Percentiles rank a stretch among this genome's conserved stretches.
Evolutionary conservation across 148 eudicot genomes (phyloP).

Genomic region (Dysphania ambrosioides): DNA sequence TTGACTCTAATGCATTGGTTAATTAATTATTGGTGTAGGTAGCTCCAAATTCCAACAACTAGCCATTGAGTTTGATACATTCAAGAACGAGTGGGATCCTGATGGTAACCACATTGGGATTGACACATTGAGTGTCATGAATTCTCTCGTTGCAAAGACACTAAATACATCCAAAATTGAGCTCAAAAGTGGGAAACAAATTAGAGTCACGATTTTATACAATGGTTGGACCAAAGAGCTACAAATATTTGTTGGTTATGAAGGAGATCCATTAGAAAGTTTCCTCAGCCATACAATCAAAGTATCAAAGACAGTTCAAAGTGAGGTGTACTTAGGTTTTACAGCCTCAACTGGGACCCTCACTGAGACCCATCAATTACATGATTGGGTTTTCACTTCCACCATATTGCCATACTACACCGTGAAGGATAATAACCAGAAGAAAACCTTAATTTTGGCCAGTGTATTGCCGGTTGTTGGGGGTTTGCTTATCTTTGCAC

Average conservation of each 20-base stretch:
- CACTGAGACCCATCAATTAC: conserved; percentile 50
- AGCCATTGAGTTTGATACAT: conserved; percentile 61
- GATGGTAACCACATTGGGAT: conserved; percentile 59
- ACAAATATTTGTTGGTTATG: conserved; percentile 42
- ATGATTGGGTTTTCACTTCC: conserved; percentile 57
- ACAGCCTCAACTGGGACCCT: conserved; percentile 60
- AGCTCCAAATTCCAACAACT: conserved; percentile 21
- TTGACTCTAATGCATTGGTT: background rate
- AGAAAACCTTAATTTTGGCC: conserved; percentile 18
- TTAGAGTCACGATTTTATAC: conserved; percentile 44
- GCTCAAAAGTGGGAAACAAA: conserved; percentile 51
- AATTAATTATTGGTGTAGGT: conserved; percentile 10
- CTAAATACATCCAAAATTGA: conserved; percentile 37
- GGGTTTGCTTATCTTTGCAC: conserved; percentile 15
- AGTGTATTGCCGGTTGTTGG: conserved; percentile 35
- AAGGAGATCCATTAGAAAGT: conserved; percentile 33
- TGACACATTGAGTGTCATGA: conserved; percentile 39
- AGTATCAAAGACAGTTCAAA: conserved; percentile 41
- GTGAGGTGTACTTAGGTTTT: conserved; percentile 46
- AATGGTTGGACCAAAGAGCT: conserved; percentile 48
- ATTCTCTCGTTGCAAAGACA: conserved; percentile 36
- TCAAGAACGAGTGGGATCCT: conserved; percentile 56
- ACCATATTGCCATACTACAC: conserved; percentile 37
- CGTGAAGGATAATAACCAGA: conserved; percentile 30
- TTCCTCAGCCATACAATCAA: conserved; percentile 40